Base-by-base conservation (phyloP, 371 early-diverging fungal species). In the Mortierella sp. region DNA sequence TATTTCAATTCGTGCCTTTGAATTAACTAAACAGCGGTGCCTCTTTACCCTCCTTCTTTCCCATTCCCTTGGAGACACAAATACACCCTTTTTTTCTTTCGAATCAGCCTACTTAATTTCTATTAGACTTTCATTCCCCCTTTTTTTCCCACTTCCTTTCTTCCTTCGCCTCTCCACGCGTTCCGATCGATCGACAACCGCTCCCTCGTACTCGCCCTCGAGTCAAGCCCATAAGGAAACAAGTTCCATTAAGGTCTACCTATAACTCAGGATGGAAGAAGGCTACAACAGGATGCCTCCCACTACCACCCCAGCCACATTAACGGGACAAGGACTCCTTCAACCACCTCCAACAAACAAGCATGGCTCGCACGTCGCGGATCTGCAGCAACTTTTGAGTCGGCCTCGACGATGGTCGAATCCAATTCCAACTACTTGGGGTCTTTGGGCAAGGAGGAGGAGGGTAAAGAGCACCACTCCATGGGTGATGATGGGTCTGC, bases 361-460 rank as follows among this genome's bases (percentile, higher is more conserved):
- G 21, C 37, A 21, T 34, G 21, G 67, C 8, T 8, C 37, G 34
- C 28, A 11, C 79, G 79, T 13, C 74, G 74, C 0, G 67, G n/a
- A 10, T 80, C 75, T 9, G 75, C 55, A 44, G 53, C 44, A 21
- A 80, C 75, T 8, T 44, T 71, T 46, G 72, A 71, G 19, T 80
- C 80, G 2, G 57, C 26, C 0, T 59, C 71, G 24, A 80, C 80
- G 24, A 72, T 80, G 43, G 75, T 80, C 2, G 75, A 13, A 14
- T 28, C 64, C 8, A n/a, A 50, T 40, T 28, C 64, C 14, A n/a
- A 59, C 26, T 5, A 10, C 10, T 64, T 37, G 19, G 67, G 34
- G 1, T 24, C 67, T 5, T 24, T 34, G 37, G 34, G 21, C 21
- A 54, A 10, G 5, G 40, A 71, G 19, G 48, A 53, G 14, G 69